Percentiles rank a stretch among this genome's conserved stretches.
phyloP scores from a whole-genome alignment of 208 protist genomes.

The Acanthamoeba lenticulata region DNA sequence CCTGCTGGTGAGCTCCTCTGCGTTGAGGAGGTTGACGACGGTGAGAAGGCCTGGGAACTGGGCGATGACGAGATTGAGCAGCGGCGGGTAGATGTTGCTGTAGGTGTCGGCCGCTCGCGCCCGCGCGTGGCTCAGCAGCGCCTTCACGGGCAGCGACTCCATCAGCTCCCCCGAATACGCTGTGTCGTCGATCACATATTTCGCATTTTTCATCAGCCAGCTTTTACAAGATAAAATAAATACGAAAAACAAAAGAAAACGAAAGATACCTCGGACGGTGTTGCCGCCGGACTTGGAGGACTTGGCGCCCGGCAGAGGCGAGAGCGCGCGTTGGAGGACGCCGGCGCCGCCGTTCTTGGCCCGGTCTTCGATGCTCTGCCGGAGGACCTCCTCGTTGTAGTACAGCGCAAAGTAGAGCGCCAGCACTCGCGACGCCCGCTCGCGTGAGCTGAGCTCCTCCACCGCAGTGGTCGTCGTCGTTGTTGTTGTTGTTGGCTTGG shows the following conservation, averaged over 20 bases:
- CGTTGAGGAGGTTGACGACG: slow-evolving; percentile 26
- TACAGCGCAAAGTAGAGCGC: slow-evolving; percentile 41
- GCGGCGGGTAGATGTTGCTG: slow-evolving; percentile 38
- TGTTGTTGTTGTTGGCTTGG: background rate
- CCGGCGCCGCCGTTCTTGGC: background rate
- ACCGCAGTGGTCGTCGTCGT: background rate
- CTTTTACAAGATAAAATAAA: background rate
- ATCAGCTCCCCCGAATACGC: slow-evolving; percentile 29
- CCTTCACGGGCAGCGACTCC: slow-evolving; percentile 36
- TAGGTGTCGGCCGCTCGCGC: background rate
- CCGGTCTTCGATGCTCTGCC: background rate
- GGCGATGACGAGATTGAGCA: background rate
- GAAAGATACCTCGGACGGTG: background rate
- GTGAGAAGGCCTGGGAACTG: slow-evolving; percentile 14
- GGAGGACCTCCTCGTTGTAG: slow-evolving; percentile 13
- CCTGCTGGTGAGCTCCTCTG: background rate
- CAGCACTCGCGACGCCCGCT: slow-evolving; percentile 1
- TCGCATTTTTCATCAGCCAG: background rate
- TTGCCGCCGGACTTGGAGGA: background rate
- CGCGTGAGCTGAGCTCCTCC: background rate
- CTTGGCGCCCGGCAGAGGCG: background rate
- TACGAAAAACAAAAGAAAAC: background rate
- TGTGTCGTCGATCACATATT: background rate
- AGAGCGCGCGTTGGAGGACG: background rate
- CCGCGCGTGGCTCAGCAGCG: background rate